Percentiles rank a stretch among this genome's conserved stretches.
phyloP scores from a whole-genome alignment of 345 rosid genomes.

The Hibiscus tridactylites region DNA sequence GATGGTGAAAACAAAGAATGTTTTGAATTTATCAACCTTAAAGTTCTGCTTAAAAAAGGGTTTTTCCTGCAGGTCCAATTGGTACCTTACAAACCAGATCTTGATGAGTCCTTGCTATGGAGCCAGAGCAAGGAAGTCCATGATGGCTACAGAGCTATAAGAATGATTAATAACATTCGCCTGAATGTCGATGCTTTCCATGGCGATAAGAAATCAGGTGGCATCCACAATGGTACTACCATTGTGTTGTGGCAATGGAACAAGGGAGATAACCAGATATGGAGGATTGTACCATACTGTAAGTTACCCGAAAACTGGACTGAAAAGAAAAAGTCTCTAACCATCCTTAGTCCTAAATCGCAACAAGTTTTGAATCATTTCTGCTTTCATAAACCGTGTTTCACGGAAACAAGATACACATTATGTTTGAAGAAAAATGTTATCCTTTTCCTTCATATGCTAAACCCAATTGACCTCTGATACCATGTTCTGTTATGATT shows the following conservation, averaged over 20 bases:
- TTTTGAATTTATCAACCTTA: neutral
- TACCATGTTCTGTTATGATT: too few relatives aligned
- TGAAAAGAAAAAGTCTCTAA: neutral
- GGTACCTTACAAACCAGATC: constrained; percentile 48
- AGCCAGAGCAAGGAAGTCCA: constrained; percentile 45
- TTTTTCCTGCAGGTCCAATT: constrained; percentile 49
- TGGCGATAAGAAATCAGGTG: constrained; percentile 67
- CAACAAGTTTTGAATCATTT: neutral
- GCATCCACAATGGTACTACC: constrained; percentile 65
- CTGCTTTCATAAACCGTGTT: neutral
- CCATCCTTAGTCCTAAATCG: neutral
- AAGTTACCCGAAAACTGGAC: constrained; percentile 16
- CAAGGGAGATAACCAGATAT: constrained; percentile 79
- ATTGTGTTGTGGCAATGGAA: constrained; percentile 80
- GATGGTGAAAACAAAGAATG: neutral
- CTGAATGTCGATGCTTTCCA: constrained; percentile 79
- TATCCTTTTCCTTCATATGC: too few relatives aligned
- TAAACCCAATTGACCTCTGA: too few relatives aligned
- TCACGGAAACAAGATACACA: too few relatives aligned
- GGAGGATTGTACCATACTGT: constrained; percentile 61
- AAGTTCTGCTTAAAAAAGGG: neutral
- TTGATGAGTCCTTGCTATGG: constrained; percentile 72
- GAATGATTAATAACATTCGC: constrained; percentile 70
- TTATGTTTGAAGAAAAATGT: too few relatives aligned
- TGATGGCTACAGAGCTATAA: constrained; percentile 34